Conservation (phyloP, 129 eudicot genomes). For the Artemisia argyi region DNA sequence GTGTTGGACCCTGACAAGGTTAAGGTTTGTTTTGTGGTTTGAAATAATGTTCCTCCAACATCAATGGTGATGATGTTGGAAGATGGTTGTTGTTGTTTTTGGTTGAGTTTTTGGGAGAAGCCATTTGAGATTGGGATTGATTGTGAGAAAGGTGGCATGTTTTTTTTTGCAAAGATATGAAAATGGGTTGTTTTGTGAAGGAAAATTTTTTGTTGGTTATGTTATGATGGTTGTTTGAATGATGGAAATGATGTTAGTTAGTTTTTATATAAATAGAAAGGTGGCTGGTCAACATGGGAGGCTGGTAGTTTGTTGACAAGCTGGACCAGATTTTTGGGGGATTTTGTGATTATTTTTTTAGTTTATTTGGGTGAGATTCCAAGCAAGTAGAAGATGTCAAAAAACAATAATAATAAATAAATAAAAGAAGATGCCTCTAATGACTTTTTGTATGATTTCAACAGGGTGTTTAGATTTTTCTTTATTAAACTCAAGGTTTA, state of each 20-base stretch:
- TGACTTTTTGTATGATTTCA: no score
- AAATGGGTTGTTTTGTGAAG: constrained; percentile 14
- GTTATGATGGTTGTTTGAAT: constrained; percentile 14
- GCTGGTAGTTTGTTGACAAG: constrained; percentile 35
- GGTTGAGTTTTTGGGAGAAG: not conserved
- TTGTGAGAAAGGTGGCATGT: constrained; percentile 75
- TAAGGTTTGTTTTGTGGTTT: constrained; percentile 86
- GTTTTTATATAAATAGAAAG: constrained; percentile 18
- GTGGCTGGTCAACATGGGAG: constrained; percentile 32
- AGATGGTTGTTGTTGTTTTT: constrained; percentile 21
- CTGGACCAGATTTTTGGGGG: constrained; percentile 33
- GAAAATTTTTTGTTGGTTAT: not conserved
- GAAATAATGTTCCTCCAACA: constrained; percentile 88
- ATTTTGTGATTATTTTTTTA: constrained; percentile 7
- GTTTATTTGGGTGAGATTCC: constrained; percentile 6
- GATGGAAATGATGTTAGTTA: no score
- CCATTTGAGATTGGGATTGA: no score
- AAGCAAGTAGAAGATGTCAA: not conserved
- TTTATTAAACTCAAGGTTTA: no score
- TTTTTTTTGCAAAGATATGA: constrained; percentile 15
- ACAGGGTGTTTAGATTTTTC: no score
- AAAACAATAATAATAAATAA: no score
- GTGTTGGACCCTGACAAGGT: constrained; percentile 72
- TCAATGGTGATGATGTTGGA: constrained; percentile 66
- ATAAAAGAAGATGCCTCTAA: no score